A percentile compares a stretch with the other conserved stretches of the same genome.
Conservation (phyloP, 1,284 basidiomycete species). For the Ganoderma multipileum region DNA sequence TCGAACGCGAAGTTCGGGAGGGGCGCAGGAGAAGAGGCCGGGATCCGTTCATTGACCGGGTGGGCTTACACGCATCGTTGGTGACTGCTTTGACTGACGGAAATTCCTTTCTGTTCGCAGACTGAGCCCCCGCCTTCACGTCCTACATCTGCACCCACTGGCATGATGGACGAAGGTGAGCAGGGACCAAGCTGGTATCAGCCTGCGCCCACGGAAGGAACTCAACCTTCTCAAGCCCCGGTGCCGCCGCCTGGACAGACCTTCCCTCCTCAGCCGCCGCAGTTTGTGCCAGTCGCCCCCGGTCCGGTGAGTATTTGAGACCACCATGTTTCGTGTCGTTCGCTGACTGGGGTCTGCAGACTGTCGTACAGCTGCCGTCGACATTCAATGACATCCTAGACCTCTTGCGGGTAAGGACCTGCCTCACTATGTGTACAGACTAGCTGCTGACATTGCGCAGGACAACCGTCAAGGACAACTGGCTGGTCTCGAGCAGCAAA, state of each 20-base stretch:
- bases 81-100: background rate
- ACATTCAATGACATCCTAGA: slow-evolving; percentile 59
- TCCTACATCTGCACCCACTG: slow-evolving; percentile 21
- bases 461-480: slow-evolving; percentile 76
- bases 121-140: slow-evolving; percentile 12
- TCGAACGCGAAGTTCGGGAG: slow-evolving; percentile 19
- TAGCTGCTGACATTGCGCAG: slow-evolving; percentile 43
- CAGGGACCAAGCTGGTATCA: slow-evolving; percentile 17
- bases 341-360: slow-evolving; percentile 43
- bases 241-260: slow-evolving; percentile 21
- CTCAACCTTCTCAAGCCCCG: slow-evolving; percentile 8
- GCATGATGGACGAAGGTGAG: background rate
- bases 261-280: slow-evolving; percentile 23
- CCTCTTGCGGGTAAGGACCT: slow-evolving; percentile 61
- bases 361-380: slow-evolving; percentile 63
- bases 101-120: background rate
- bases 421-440: slow-evolving; percentile 10
- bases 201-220: slow-evolving; percentile 12
- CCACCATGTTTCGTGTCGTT: slow-evolving; percentile 16
- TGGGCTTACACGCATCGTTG: background rate
- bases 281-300: slow-evolving; percentile 33
- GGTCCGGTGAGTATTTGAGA: slow-evolving; percentile 40
- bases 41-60: slow-evolving; percentile 17
- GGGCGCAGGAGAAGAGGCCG: slow-evolving; percentile 16
- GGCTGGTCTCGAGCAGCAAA: slow-evolving; percentile 77